A percentile compares a stretch with the other conserved stretches of the same genome.
Conservation (phyloP, 2,329 filamentous ascomycete species). For the Epichloe sibirici region DNA sequence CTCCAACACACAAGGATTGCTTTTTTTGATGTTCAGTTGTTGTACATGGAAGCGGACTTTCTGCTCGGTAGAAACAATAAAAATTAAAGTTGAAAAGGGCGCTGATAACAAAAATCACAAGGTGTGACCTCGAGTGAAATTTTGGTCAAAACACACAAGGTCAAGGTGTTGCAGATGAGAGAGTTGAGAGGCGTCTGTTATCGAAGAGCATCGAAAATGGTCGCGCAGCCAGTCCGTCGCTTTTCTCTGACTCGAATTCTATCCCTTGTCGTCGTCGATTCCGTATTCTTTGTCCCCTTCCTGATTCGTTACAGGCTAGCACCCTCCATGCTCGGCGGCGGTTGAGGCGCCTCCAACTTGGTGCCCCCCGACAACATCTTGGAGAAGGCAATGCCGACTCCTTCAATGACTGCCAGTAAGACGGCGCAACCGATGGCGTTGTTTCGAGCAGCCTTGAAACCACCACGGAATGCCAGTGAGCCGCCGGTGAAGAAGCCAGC, state of each 20-base stretch:
- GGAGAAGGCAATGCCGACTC: slow-evolving; percentile 90
- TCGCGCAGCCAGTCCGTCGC: neutral
- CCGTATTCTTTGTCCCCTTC: slow-evolving; percentile 1
- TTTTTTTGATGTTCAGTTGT: neutral
- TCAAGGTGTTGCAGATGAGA: neutral
- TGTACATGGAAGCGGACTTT: neutral
- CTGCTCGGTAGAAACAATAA: neutral
- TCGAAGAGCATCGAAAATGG: neutral
- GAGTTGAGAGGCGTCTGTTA: neutral
- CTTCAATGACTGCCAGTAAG: slow-evolving; percentile 89
- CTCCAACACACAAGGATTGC: neutral
- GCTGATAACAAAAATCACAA: slow-evolving; percentile 11
- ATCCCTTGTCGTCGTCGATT: neutral
- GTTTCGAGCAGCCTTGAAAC: slow-evolving; percentile 83
- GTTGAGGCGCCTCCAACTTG: slow-evolving; percentile 52
- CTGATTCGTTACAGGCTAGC: slow-evolving; percentile 14
- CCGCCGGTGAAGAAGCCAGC: slow-evolving; percentile 96
- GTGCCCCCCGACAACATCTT: slow-evolving; percentile 88
- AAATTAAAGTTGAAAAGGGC: neutral
- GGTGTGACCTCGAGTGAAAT: neutral
- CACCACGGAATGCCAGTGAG: slow-evolving; percentile 80
- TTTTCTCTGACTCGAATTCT: neutral
- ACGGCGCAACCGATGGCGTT: slow-evolving; percentile 94
- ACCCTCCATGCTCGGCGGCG: slow-evolving; percentile 19
- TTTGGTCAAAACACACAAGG: neutral